Conservation (phyloP, 768 basidiomycete species). For the Hysterangium stoloniferum region DNA sequence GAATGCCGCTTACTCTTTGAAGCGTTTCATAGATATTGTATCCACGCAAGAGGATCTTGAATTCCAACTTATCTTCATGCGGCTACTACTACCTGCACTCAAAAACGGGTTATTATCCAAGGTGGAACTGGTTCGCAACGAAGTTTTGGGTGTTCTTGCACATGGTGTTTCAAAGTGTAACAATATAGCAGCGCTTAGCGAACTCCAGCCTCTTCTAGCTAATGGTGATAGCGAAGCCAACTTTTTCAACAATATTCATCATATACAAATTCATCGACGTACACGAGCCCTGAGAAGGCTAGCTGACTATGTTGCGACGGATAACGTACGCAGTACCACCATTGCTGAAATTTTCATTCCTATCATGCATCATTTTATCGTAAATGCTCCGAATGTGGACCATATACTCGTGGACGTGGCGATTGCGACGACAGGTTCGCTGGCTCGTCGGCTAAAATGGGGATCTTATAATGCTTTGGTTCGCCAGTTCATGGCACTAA, state of each 20-base stretch:
- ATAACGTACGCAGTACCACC: constrained; percentile 56
- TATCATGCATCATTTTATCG: constrained; percentile 74
- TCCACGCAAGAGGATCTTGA: constrained; percentile 27
- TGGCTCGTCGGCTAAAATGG: constrained; percentile 77
- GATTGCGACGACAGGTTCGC: constrained; percentile 66
- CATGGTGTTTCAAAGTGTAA: constrained; percentile 63
- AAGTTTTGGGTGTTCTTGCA: constrained; percentile 72
- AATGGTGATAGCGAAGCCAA: constrained; percentile 90
- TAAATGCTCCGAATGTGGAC: constrained; percentile 43
- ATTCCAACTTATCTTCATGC: constrained; percentile 45
- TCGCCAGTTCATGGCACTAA: constrained; percentile 68
- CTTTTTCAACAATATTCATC: constrained; percentile 94
- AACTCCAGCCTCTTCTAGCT: constrained; percentile 76
- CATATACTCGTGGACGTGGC: constrained; percentile 90
- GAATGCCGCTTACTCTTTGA: constrained; percentile 68
- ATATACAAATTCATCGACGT: constrained; percentile 88
- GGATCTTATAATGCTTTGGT: constrained; percentile 73
- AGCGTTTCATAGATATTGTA: constrained; percentile 66
- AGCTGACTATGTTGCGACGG: constrained; percentile 64
- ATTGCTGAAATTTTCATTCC: constrained; percentile 82
- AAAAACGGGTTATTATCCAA: constrained; percentile 74
- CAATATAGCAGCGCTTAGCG: constrained; percentile 52
- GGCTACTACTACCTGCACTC: constrained; percentile 65
- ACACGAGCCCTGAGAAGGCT: constrained; percentile 81
- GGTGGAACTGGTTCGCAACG: constrained; percentile 79